A percentile compares a stretch with the other conserved stretches of the same genome.
These are phyloP conservation scores for Croton setiger DNA, from an alignment of 441 rosid genomes.

Conservation along the genomic window DNA sequence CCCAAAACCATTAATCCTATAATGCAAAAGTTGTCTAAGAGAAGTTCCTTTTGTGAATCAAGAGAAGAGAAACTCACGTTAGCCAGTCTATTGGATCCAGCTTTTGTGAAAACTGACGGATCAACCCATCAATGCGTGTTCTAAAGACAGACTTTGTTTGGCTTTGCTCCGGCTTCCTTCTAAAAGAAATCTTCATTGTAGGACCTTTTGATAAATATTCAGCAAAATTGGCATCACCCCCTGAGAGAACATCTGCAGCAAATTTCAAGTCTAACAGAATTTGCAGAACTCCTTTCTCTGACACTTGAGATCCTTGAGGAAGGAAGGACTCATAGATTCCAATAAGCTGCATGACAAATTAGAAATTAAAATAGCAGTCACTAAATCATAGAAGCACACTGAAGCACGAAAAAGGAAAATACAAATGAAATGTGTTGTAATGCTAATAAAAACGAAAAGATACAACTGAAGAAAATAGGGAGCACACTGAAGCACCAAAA, in stretches of 20 bases:
- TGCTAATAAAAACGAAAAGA: not conserved
- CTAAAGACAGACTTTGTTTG: constrained; percentile 45
- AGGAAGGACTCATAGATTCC: constrained; percentile 66
- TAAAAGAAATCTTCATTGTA: constrained; percentile 50
- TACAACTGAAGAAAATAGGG: not conserved
- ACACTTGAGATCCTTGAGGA: constrained; percentile 56
- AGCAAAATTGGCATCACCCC: constrained; percentile 48
- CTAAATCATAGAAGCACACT: not conserved
- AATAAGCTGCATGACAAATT: constrained; percentile 52
- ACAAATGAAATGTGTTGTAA: not conserved
- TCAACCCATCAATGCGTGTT: constrained; percentile 63
- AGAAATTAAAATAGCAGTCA: not conserved
- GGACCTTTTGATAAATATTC: constrained; percentile 51
- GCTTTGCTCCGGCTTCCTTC: constrained; percentile 64
- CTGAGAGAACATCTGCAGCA: constrained; percentile 79
- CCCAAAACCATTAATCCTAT: not conserved
- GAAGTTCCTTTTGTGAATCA: not conserved
- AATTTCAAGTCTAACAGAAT: constrained; percentile 81
- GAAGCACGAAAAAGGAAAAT: not conserved
- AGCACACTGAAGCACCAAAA: not conserved
- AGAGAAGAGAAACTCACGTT: constrained; percentile 61
- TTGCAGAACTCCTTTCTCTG: constrained; percentile 94
- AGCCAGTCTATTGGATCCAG: constrained; percentile 99
- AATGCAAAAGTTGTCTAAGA: no score
- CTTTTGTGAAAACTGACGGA: constrained; percentile 56